A percentile compares a stretch with the other conserved stretches of the same genome.
These are phyloP conservation scores for Pichia manshurica DNA, from an alignment of 805 yeast genomes.

Conservation along the genomic window DNA sequence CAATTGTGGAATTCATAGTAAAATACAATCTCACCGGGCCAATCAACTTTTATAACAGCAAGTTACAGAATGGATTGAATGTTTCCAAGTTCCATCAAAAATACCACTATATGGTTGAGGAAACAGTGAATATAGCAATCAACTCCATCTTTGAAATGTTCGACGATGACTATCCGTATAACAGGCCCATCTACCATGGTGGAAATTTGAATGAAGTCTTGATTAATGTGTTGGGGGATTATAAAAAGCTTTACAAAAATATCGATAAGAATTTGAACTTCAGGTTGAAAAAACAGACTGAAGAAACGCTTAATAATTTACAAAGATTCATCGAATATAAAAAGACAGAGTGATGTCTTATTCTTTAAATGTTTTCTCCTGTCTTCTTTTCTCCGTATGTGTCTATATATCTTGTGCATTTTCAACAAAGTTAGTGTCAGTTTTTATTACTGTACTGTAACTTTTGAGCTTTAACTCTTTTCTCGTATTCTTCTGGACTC, in stretches of 20 bases:
- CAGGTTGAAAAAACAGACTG: constrained; percentile 55
- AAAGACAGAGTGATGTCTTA: constrained; percentile 32
- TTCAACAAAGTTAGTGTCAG: constrained; percentile 2
- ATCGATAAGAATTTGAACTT: constrained; percentile 60
- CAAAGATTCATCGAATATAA: constrained; percentile 78
- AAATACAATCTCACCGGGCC: constrained; percentile 21
- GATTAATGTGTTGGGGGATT: constrained; percentile 37
- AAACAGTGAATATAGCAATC: constrained; percentile 46
- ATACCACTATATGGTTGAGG: constrained; percentile 23
- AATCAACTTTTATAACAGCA: constrained; percentile 12
- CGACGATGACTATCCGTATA: constrained; percentile 72
- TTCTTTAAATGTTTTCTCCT: background rate
- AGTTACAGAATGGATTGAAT: constrained; percentile 4
- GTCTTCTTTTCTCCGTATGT: background rate
- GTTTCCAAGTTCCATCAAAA: constrained; percentile 23
- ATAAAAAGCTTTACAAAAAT: constrained; percentile 50
- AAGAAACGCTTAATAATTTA: constrained; percentile 61
- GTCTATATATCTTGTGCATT: background rate
- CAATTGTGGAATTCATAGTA: constrained; percentile 24
- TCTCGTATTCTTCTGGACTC: constrained; percentile 64
- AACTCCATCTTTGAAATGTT: constrained; percentile 72
- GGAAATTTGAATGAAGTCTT: constrained; percentile 42
- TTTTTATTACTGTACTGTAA: constrained; percentile 49
- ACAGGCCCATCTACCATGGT: constrained; percentile 57
- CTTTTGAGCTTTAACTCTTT: constrained; percentile 77